Evolutionary conservation across 345 rosid species (phyloP).

Genomic region (Geranium rotundifolium): DNA sequence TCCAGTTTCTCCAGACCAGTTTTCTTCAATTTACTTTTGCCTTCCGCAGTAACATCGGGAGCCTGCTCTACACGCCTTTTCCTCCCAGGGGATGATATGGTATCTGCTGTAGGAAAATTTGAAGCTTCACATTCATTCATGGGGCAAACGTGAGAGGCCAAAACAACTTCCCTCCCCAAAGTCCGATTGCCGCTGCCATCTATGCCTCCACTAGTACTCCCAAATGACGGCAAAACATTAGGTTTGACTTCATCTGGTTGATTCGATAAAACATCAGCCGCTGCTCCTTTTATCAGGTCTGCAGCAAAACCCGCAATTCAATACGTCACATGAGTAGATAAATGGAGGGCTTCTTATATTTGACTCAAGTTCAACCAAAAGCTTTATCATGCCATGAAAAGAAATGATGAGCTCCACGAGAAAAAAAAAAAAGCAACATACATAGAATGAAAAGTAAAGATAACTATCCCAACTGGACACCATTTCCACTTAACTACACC

Average conservation of each 20-base stretch:
- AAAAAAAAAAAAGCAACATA: no score
- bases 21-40: slow-evolving; percentile 8
- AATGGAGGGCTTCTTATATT: no score
- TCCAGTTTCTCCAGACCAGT: slow-evolving; percentile 30
- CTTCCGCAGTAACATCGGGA: slow-evolving; percentile 18
- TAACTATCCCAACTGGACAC: no score
- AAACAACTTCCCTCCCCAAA: slow-evolving; percentile 16
- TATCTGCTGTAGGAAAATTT: slow-evolving; percentile 8
- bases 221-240: slow-evolving; percentile 10
- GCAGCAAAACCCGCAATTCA: not conserved
- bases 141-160: slow-evolving; percentile 12
- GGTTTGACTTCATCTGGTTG: slow-evolving; percentile 12
- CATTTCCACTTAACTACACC: no score
- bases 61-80: slow-evolving; percentile 12
- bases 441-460: no score
- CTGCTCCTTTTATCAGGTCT: slow-evolving; percentile 13
- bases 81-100: slow-evolving; percentile 5
- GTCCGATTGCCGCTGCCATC: slow-evolving; percentile 6
- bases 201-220: not conserved
- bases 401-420: no score
- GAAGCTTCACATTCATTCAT: slow-evolving; percentile 15
- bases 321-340: no score
- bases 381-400: no score
- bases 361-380: no score
- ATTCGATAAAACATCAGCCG: slow-evolving; percentile 14